Evolutionary conservation across 192 early-diverging fungal species (phyloP).

Genomic region (Coemansia sp.): DNA sequence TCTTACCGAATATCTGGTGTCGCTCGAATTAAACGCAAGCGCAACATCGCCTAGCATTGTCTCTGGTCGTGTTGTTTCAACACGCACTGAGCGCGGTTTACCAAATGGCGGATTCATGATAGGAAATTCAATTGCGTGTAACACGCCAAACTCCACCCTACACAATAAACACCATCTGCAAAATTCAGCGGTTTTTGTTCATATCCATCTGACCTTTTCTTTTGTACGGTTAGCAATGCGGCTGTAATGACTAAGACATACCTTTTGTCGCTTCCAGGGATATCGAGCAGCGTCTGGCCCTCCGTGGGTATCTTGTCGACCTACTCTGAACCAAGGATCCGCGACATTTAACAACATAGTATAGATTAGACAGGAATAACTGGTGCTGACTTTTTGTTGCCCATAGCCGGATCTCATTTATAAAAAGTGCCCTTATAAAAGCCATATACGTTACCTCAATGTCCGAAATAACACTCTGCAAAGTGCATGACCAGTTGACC

Average conservation of each 20-base stretch:
- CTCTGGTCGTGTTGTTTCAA: slow-evolving; percentile 96
- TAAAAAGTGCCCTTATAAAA: background rate
- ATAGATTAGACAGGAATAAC: background rate
- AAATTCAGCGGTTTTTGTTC: background rate
- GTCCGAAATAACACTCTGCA: slow-evolving; percentile 95
- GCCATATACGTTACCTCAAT: slow-evolving; percentile 64
- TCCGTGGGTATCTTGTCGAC: slow-evolving; percentile 82
- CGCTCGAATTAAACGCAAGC: slow-evolving; percentile 86
- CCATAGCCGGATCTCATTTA: background rate
- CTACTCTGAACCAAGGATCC: slow-evolving; percentile 12
- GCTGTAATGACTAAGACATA: slow-evolving; percentile 18
- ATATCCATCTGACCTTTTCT: background rate
- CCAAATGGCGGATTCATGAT: slow-evolving; percentile 62
- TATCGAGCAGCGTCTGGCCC: slow-evolving; percentile 64
- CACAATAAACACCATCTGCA: slow-evolving; percentile 4
- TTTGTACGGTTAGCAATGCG: background rate
- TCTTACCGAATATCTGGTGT: slow-evolving; percentile 76
- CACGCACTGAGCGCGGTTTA: slow-evolving; percentile 67
- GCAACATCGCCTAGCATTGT: slow-evolving; percentile 98
- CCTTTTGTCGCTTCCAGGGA: slow-evolving; percentile 76
- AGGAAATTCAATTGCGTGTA: slow-evolving; percentile 86
- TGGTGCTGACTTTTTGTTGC: background rate
- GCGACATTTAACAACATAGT: background rate
- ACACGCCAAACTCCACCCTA: slow-evolving; percentile 93
- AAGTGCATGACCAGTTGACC: slow-evolving; percentile 93